phyloP scores from a whole-genome alignment of 2,329 filamentous ascomycete genomes.

The Cytospora schulzeri region DNA sequence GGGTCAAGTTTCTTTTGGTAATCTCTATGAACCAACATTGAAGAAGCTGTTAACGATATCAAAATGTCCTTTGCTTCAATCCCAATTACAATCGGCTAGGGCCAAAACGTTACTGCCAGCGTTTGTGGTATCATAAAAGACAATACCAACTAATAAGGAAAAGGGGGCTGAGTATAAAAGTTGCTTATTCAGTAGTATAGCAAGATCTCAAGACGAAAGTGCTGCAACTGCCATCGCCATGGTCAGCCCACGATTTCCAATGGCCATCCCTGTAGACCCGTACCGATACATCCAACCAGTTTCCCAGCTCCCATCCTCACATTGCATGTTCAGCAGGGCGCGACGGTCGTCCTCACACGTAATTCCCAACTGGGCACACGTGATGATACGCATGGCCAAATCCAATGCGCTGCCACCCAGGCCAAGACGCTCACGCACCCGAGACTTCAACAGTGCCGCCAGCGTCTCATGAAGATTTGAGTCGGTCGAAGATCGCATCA shows the following conservation, averaged over 20 bases:
- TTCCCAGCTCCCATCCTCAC: slow-evolving; percentile 40
- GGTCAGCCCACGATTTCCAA: slow-evolving; percentile 29
- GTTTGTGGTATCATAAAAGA: too few species aligned
- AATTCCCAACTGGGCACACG: slow-evolving; percentile 34
- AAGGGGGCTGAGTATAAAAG: too few species aligned
- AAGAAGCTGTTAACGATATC: too few species aligned
- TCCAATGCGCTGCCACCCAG: slow-evolving; percentile 32
- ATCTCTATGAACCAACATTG: too few species aligned
- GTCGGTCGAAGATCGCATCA: slow-evolving; percentile 31
- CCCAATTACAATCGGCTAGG: too few species aligned
- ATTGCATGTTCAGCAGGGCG: slow-evolving; percentile 35
- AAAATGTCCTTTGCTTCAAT: too few species aligned
- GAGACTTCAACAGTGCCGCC: slow-evolving; percentile 30
- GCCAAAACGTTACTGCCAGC: too few species aligned
- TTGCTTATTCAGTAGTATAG: too few species aligned
- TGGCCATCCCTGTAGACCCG: slow-evolving; percentile 27
- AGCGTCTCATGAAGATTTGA: slow-evolving; percentile 31
- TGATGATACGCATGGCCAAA: slow-evolving; percentile 35
- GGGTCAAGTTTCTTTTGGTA: too few species aligned
- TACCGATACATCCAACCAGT: slow-evolving; percentile 30
- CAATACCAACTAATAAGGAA: too few species aligned
- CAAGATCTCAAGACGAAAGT: too few species aligned
- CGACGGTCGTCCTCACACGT: slow-evolving; percentile 23
- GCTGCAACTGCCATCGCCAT: slow-evolving; percentile 29
- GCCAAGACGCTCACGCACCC: slow-evolving; percentile 34